Base-by-base conservation (phyloP, 2,329 filamentous ascomycete genomes). In the Botrytis hyacinthi region DNA sequence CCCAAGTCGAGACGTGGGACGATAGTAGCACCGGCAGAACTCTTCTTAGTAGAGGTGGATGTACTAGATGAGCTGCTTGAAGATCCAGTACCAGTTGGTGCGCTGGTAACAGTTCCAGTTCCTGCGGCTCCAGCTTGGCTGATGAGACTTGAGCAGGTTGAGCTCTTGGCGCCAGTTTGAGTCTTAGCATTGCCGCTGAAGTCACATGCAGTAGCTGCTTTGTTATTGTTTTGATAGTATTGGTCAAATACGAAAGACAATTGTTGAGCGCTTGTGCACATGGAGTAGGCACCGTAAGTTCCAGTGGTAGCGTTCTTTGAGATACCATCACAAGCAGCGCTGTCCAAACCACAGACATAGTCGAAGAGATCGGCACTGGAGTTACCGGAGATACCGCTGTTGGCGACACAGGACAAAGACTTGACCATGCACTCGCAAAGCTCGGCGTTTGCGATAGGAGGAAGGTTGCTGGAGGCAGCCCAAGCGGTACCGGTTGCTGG, bases 401-500 rank as follows among this genome's bases (percentile, higher is more conserved):
- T 85, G 75, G 94, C 89, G 42, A 88, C 87, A 84, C 96, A 99
- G 74, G 85, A 84, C 73, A 97, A 85, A 62, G 89, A 90, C 76
- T 88, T 85, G 82, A 89, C 87, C 93, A 97, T 97, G 89, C 96
- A 99, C 73, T 86, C 83, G 87, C 96, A 99, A 65, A 97, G 90
- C 62, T 89, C 80, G 63, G 88, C 81, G 84, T 98, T 93, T 76
- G 95, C 94, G 18, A 88, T 89, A 16, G 95, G 95, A 42, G 96
- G 96, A 48, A 99, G 93, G 73, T 84, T 85, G 61, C 87, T 85
- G 75, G 87, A 86, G 71, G 93, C 92, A 77, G 87, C 85, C 95
- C 96, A 99, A 80, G 84, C 85, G 54, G 83, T 77, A 78, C 83
- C 85, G 73, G 91, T 83, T 26, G 84, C 84, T 37, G 96, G 96